Percentiles rank a stretch among this genome's conserved stretches.
Evolutionary conservation across 768 basidiomycete genomes (phyloP).

Genomic region (Kwoniella sp.): DNA sequence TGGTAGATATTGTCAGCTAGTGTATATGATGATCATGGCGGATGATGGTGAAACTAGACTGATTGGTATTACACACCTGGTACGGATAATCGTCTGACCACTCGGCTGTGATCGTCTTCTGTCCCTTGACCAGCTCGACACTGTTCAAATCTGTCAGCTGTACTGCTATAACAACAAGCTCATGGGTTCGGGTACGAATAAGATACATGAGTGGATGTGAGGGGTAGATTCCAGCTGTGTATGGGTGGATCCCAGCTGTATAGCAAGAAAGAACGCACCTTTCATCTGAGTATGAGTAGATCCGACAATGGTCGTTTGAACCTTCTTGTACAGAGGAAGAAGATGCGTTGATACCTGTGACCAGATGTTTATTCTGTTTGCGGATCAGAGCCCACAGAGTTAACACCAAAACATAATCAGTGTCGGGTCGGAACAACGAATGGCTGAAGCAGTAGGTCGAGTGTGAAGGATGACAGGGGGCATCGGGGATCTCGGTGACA

Average conservation of each 20-base stretch:
- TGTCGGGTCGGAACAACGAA: no score
- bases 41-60: no score
- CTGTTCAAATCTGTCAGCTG: conserved; percentile 56
- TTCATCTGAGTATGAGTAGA: conserved; percentile 59
- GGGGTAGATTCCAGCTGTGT: no score
- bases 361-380: conserved; percentile 59
- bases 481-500: conserved; percentile 52
- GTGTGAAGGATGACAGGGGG: neutral
- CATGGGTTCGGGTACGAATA: no score
- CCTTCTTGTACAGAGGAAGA: conserved; percentile 65
- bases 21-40: no score
- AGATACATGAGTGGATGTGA: neutral
- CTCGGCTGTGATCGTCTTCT: conserved; percentile 65
- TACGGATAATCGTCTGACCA: conserved; percentile 70
- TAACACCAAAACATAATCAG: no score
- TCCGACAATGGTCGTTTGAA: conserved; percentile 81
- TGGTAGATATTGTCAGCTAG: no score
- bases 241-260: neutral
- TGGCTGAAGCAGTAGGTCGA: neutral
- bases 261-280: conserved; percentile 25
- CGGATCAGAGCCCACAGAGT: no score
- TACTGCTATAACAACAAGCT: no score
- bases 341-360: conserved; percentile 86
- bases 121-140: conserved; percentile 61
- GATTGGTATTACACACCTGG: conserved; percentile 75